phyloP scores from a whole-genome alignment of 805 yeast genomes.

The Teunomyces stri region DNA sequence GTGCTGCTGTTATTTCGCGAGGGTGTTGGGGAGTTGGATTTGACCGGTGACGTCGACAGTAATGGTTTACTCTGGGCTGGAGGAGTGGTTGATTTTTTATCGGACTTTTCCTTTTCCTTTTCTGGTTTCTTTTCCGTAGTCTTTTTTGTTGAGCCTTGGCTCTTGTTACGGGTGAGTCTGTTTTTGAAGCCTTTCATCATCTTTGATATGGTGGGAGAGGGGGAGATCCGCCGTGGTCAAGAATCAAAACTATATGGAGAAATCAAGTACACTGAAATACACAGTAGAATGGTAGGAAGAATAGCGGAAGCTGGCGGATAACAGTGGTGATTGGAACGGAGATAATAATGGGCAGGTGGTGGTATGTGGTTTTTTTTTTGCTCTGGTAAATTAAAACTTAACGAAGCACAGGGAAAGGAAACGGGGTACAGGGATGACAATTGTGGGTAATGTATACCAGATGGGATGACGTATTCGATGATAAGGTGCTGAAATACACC shows the following conservation, averaged over 20 bases:
- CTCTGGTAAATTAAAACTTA: no score
- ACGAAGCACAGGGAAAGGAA: no score
- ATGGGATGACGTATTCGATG: not conserved
- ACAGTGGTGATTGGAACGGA: no score
- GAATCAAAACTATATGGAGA: not conserved
- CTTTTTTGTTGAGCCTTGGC: slow-evolving; percentile 29
- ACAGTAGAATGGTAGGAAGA: no score
- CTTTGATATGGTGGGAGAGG: slow-evolving; percentile 21
- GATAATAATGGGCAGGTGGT: no score
- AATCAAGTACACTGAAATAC: no score
- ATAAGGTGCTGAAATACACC: not conserved
- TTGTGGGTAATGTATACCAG: not conserved
- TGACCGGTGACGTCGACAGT: slow-evolving; percentile 22
- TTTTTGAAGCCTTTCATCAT: slow-evolving; percentile 79
- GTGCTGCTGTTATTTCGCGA: slow-evolving; percentile 29
- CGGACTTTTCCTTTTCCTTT: slow-evolving; percentile 43
- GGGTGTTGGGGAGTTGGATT: slow-evolving; percentile 32
- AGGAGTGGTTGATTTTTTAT: slow-evolving; percentile 20
- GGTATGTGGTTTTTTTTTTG: no score
- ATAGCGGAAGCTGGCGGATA: no score
- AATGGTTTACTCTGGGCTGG: slow-evolving; percentile 14
- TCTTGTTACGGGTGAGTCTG: slow-evolving; percentile 43
- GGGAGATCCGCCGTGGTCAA: not conserved
- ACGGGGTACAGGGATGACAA: not conserved
- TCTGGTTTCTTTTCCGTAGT: slow-evolving; percentile 37